Conservation (phyloP, 768 basidiomycete genomes). For the Exidia glandulosa region DNA sequence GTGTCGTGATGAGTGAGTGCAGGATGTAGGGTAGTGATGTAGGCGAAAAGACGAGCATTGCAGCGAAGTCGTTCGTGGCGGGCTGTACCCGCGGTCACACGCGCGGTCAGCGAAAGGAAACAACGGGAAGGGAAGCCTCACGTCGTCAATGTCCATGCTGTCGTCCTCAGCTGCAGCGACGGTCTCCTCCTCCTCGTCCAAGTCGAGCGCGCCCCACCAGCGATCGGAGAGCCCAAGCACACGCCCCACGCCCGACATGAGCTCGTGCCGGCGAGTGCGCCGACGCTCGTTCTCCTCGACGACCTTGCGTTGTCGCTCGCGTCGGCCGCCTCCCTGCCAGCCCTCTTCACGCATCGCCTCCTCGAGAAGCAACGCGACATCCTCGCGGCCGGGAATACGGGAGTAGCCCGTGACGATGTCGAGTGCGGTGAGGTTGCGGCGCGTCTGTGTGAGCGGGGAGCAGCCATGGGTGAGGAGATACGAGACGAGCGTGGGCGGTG, state of each 20-base stretch:
- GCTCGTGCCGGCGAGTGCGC: slow-evolving; percentile 37
- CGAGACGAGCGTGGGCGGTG: slow-evolving; percentile 84
- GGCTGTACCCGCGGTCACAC: slow-evolving; percentile 34
- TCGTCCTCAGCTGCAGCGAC: slow-evolving; percentile 39
- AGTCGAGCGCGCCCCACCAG: slow-evolving; percentile 54
- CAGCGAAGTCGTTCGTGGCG: slow-evolving; percentile 61
- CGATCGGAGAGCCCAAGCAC: slow-evolving; percentile 42
- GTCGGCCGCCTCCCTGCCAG: slow-evolving; percentile 71
- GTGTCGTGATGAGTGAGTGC: slow-evolving; percentile 69
- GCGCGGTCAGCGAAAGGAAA: slow-evolving; percentile 12
- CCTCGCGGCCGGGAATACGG: slow-evolving; percentile 68
- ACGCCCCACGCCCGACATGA: slow-evolving; percentile 49
- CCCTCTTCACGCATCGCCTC: slow-evolving; percentile 82
- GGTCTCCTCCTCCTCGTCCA: slow-evolving; percentile 29
- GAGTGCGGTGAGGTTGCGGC: slow-evolving; percentile 70
- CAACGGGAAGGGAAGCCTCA: slow-evolving; percentile 16
- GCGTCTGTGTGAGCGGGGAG: slow-evolving; percentile 67
- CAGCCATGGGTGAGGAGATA: slow-evolving; percentile 89
- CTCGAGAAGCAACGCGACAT: slow-evolving; percentile 76
- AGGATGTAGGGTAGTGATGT: slow-evolving; percentile 66
- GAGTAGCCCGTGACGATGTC: slow-evolving; percentile 85
- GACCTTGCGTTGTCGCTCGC: slow-evolving; percentile 47
- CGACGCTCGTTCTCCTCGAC: slow-evolving; percentile 45
- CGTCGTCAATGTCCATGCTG: slow-evolving; percentile 36
- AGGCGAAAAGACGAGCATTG: slow-evolving; percentile 92